These are phyloP conservation scores for Mucor piriformis DNA, from an alignment of 371 early-diverging fungal genomes.

Conservation along the genomic window DNA sequence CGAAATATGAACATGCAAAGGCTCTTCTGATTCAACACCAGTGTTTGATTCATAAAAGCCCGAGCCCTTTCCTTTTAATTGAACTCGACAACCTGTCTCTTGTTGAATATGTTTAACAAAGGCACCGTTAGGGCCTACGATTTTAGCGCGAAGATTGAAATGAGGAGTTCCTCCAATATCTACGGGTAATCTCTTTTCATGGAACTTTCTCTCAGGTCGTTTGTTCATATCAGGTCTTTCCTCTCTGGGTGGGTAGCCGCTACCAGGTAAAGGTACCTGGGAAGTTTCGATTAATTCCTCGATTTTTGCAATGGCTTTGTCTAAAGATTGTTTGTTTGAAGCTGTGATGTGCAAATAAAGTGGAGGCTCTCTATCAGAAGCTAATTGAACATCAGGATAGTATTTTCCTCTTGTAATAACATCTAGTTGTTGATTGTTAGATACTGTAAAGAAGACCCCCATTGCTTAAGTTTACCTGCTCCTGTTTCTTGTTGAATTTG, in stretches of 20 bases:
- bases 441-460: too few relatives aligned
- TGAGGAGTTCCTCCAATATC: conserved; percentile 71
- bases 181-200: conserved; percentile 72
- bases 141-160: conserved; percentile 83
- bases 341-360: conserved; percentile 80
- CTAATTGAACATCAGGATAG: conserved; percentile 72
- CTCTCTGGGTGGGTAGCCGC: conserved; percentile 23
- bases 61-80: conserved; percentile 84
- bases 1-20: conserved; percentile 80
- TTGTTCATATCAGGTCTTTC: conserved; percentile 16
- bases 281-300: conserved; percentile 71
- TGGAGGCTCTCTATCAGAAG: conserved; percentile 78
- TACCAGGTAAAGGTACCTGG: conserved; percentile 27
- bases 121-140: conserved; percentile 84
- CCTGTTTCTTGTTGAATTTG: conserved; percentile 75
- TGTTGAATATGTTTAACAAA: conserved; percentile 89
- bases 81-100: conserved; percentile 78
- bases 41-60: conserved; percentile 74
- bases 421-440: conserved; percentile 33
- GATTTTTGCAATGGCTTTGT: conserved; percentile 71
- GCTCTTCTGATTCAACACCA: conserved; percentile 76
- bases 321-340: conserved; percentile 64
- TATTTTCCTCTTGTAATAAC: conserved; percentile 86
- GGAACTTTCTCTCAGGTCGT: conserved; percentile 43
- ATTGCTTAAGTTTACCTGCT: conserved; percentile 70